These are phyloP conservation scores for Paecilomyces sp. DNA, from an alignment of 2,329 filamentous ascomycete genomes.

Conservation along the genomic window DNA sequence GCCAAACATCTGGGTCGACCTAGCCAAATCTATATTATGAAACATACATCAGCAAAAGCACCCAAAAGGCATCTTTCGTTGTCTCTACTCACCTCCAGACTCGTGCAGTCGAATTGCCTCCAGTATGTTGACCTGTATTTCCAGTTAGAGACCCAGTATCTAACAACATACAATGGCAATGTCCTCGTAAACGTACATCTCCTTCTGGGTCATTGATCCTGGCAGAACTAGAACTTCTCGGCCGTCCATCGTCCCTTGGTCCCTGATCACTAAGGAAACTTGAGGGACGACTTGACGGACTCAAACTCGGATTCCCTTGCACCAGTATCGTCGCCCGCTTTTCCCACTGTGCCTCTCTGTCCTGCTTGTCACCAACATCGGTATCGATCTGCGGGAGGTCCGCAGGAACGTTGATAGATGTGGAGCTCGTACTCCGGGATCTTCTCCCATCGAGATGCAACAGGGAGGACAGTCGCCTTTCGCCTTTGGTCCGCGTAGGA, in stretches of 20 bases:
- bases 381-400: slow-evolving; percentile 68
- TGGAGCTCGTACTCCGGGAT: slow-evolving; percentile 25
- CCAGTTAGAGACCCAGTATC: neutral
- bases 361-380: slow-evolving; percentile 42
- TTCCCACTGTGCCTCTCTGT: slow-evolving; percentile 77
- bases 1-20: slow-evolving; percentile 80
- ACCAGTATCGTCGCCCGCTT: slow-evolving; percentile 85
- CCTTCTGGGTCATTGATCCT: slow-evolving; percentile 21
- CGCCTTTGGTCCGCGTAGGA: slow-evolving; percentile 17
- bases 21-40: slow-evolving; percentile 51
- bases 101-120: slow-evolving; percentile 95
- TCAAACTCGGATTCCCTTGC: slow-evolving; percentile 44
- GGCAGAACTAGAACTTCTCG: slow-evolving; percentile 27
- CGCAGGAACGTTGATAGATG: slow-evolving; percentile 63
- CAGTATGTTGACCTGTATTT: slow-evolving; percentile 60
- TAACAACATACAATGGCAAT: neutral
- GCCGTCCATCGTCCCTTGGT: slow-evolving; percentile 10
- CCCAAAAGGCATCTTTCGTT: slow-evolving; percentile 1
- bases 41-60: slow-evolving; percentile 8
- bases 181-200: slow-evolving; percentile 25
- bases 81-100: slow-evolving; percentile 48
- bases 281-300: slow-evolving; percentile 27
- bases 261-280: slow-evolving; percentile 8
- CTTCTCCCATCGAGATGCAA: slow-evolving; percentile 28
- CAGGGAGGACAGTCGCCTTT: slow-evolving; percentile 26